Percentiles rank a stretch among this genome's conserved stretches.
Evolutionary conservation across 495 filamentous ascomycete species (phyloP).

Genomic region (Hyaloscypha hepaticicola): DNA sequence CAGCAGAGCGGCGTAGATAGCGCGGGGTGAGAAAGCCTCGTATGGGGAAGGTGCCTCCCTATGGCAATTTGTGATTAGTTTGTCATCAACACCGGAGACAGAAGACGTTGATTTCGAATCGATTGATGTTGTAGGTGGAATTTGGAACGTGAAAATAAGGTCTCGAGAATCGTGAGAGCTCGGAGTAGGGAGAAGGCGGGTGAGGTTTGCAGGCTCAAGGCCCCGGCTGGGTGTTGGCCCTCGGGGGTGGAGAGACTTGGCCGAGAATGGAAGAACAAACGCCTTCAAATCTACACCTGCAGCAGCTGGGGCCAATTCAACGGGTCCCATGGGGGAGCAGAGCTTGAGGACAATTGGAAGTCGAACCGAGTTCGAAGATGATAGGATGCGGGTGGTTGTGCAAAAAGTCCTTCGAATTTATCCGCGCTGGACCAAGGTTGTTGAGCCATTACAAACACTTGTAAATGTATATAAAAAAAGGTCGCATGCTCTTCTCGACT

Average conservation of each 20-base stretch:
- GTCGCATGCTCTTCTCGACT: background rate
- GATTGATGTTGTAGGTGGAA: background rate
- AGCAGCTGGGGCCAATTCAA: background rate
- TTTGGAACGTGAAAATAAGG: background rate
- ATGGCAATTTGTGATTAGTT: constrained; percentile 6
- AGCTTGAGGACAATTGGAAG: background rate
- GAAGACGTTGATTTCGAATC: background rate
- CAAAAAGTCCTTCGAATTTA: background rate
- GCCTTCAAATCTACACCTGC: background rate
- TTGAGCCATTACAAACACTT: background rate
- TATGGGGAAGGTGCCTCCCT: background rate
- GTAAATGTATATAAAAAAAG: background rate
- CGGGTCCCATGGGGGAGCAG: background rate
- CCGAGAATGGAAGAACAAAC: background rate
- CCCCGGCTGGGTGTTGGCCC: background rate
- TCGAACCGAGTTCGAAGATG: background rate
- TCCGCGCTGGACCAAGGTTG: background rate
- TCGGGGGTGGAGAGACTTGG: constrained; percentile 6
- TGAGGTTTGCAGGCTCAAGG: background rate
- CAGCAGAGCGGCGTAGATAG: constrained; percentile 4
- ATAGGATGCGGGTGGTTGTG: background rate
- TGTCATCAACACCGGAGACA: background rate
- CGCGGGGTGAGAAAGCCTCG: constrained; percentile 8
- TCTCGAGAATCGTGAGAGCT: background rate
- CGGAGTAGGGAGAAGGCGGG: background rate